Evolutionary conservation across 768 basidiomycete genomes (phyloP).

Genomic region (Suillus tomentosus): DNA sequence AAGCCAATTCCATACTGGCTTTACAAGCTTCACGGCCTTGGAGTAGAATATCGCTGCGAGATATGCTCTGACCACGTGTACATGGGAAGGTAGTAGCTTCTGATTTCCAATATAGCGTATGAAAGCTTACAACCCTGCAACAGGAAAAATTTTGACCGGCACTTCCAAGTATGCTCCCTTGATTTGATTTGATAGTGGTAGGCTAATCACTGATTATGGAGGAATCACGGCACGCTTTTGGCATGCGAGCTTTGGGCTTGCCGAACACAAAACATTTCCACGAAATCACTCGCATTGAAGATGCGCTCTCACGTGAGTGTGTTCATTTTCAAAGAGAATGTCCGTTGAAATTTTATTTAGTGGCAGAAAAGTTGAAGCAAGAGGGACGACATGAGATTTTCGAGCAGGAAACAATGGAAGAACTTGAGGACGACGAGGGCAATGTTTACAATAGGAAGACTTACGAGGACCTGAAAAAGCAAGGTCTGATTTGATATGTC

Average conservation of each 20-base stretch:
- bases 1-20: conserved; percentile 99
- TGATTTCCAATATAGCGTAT: conserved; percentile 3
- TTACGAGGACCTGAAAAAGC: conserved; percentile 96
- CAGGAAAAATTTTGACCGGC: conserved; percentile 94
- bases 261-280: conserved; percentile 99
- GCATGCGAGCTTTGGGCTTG: conserved; percentile 95
- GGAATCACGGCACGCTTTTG: conserved; percentile 97
- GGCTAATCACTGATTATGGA: conserved; percentile 35
- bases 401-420: conserved; percentile 94
- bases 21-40: conserved; percentile 96
- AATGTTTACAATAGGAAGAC: conserved; percentile 98
- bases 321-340: conserved; percentile 2
- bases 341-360: conserved; percentile 40
- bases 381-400: conserved; percentile 96
- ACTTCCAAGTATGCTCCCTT: conserved; percentile 71
- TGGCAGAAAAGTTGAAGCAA: conserved; percentile 95
- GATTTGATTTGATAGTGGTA: conserved; percentile 7
- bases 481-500: conserved; percentile 71
- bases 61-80: conserved; percentile 97
- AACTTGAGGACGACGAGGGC: conserved; percentile 97
- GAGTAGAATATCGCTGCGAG: conserved; percentile 97
- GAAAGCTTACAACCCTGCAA: conserved; percentile 21
- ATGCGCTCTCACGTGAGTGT: conserved; percentile 87
- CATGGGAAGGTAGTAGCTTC: conserved; percentile 75
- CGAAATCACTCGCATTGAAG: conserved; percentile 96